Evolutionary conservation across 176 grass and related monocot genomes (phyloP), one percentile per base, ranked within the genome.

Genomic region (Alopecurus myosuroides): DNA sequence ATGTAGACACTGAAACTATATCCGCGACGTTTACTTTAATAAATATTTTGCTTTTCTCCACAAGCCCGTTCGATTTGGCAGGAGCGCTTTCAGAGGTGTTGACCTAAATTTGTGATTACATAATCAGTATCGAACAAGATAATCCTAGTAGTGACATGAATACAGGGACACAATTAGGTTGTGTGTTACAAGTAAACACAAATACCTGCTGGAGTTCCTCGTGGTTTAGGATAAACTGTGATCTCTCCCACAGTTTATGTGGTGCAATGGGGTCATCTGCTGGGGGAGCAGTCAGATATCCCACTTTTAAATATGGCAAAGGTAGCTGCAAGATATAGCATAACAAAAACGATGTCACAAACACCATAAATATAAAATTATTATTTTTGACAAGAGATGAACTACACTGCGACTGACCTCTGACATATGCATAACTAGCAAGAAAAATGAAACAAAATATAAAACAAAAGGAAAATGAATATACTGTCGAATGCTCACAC

Each of bases 231-330:
- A 86, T 52, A 81, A 95, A 95, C 17, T 92, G 90, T 22, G 88
- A 90, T 77, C 91, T 92, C 70, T 88, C 88, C 93, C 93, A 95
- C 62, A 90, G 82, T 88, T 90, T 92, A 77, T 95, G 93, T 68
- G 93, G 90, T 84, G 93, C 85, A 36, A 88, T 79, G 70, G 90
- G 63, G 36, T 77, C 80, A 48, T 92, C 75, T 49, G 93, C 93
- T 60, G 93, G 88, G 65, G 90, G 88, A 13, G 93, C 93, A 80
- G 88, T 92, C 60, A 95, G 69, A 62, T 95, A 95, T 39, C 93
- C 93, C 22, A 90, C 93, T 77, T 95, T 95, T 13, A 95, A 79
- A 85, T 95, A 92, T 41, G 93, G 93, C 80, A 95, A 82, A 73
- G 93, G 93, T 42, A 92, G 79, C 93, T 95, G 86, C 78, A 73